Conservation (phyloP, 2,329 filamentous ascomycete genomes). For the Aspergillus sp. region DNA sequence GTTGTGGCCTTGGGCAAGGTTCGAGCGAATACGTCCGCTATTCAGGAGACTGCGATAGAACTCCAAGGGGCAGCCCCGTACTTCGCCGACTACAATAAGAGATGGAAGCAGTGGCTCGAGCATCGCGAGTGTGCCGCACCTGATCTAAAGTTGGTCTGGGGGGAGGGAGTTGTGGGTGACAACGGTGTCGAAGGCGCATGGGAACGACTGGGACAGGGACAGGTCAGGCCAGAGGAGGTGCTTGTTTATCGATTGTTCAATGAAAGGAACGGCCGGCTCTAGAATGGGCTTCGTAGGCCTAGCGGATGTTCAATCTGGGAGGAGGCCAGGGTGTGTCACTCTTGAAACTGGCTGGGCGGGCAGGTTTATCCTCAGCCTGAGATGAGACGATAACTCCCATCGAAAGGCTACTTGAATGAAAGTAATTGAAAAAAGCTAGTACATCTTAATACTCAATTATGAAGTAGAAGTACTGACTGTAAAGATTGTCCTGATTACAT, state of each 20-base stretch:
- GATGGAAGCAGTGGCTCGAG: constrained; percentile 5
- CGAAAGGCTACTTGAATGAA: too few relatives aligned
- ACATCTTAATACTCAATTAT: too few relatives aligned
- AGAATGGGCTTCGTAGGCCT: too few relatives aligned
- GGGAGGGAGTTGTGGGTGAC: neutral
- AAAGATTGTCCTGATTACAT: too few relatives aligned
- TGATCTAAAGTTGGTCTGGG: constrained; percentile 10
- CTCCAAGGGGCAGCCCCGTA: neutral
- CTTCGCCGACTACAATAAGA: neutral
- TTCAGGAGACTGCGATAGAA: neutral
- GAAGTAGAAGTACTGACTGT: too few relatives aligned
- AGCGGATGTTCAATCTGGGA: too few relatives aligned
- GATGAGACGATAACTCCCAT: too few relatives aligned
- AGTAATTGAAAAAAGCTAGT: too few relatives aligned
- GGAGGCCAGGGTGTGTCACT: too few relatives aligned
- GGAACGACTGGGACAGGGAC: neutral
- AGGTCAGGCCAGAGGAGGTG: neutral
- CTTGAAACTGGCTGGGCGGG: too few relatives aligned
- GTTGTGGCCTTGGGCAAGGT: neutral
- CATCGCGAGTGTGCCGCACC: neutral
- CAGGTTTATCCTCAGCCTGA: too few relatives aligned
- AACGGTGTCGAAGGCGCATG: neutral
- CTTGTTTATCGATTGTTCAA: neutral
- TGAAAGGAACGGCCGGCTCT: too few relatives aligned
- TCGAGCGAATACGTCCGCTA: neutral